These are phyloP conservation scores for Chalciporus sphaerocephalus DNA, from an alignment of 768 basidiomycete genomes.

Conservation along the genomic window DNA sequence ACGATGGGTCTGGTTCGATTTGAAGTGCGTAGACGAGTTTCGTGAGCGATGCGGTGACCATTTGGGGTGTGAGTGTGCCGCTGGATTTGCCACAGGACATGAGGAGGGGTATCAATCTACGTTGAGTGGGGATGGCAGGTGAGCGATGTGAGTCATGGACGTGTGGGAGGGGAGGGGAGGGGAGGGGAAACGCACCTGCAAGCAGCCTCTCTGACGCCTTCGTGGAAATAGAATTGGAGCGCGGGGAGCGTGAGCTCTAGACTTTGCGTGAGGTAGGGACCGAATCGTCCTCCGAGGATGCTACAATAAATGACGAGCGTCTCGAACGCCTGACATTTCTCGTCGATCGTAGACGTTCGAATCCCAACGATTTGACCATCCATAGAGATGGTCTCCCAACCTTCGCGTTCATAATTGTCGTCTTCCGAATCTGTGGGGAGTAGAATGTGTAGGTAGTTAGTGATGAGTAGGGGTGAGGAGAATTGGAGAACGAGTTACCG, in stretches of 20 bases:
- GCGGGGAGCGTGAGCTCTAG: conserved; percentile 70
- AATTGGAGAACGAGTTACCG: conserved; percentile 37
- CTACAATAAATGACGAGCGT: conserved; percentile 80
- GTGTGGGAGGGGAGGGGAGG: not conserved
- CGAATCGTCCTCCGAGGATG: conserved; percentile 60
- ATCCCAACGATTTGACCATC: conserved; percentile 76
- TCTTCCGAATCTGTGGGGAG: conserved; percentile 51
- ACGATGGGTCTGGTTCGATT: conserved; percentile 69
- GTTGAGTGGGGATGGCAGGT: not conserved
- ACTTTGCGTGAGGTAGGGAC: conserved; percentile 66
- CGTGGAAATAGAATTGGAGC: conserved; percentile 76
- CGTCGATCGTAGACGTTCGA: conserved; percentile 75
- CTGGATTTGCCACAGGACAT: conserved; percentile 63
- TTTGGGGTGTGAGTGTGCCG: conserved; percentile 58
- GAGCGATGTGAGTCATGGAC: no score
- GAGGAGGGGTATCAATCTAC: conserved; percentile 68
- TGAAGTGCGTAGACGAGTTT: conserved; percentile 61
- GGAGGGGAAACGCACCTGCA: conserved; percentile 49
- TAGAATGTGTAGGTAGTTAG: not conserved
- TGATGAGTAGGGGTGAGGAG: not conserved
- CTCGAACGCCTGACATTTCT: conserved; percentile 85
- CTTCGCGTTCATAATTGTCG: conserved; percentile 55
- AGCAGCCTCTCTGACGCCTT: conserved; percentile 76
- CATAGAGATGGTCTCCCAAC: conserved; percentile 75
- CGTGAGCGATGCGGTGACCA: conserved; percentile 64